phyloP scores from a whole-genome alignment of 441 rosid species.

The Arabidopsis lyrata region DNA sequence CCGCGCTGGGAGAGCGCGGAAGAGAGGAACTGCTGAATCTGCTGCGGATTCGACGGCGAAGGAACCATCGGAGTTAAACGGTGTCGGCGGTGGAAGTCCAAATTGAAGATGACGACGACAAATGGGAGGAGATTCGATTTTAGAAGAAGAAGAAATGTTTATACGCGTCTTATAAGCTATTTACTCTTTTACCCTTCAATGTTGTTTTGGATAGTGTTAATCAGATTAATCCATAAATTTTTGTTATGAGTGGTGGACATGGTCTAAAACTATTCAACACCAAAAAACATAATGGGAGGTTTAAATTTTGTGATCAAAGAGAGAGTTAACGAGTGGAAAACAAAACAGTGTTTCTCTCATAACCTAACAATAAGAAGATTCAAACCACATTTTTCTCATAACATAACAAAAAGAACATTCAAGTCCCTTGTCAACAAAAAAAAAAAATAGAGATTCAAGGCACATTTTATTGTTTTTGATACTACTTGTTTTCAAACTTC shows the following conservation, averaged over 20 bases:
- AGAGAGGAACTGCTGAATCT: slow-evolving; percentile 81
- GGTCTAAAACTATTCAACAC: no score
- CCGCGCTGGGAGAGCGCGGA: slow-evolving; percentile 88
- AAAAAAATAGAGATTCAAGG: neutral
- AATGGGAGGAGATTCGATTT: slow-evolving; percentile 6
- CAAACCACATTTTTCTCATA: neutral
- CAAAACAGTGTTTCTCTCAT: no score
- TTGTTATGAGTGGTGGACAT: no score
- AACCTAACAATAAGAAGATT: no score
- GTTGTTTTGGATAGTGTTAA: no score
- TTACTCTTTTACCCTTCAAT: slow-evolving; percentile 28
- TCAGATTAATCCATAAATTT: no score
- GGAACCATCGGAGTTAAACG: slow-evolving; percentile 48
- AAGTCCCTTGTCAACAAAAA: neutral
- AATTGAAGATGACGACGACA: slow-evolving; percentile 24
- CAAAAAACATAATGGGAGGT: no score
- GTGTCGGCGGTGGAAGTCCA: slow-evolving; percentile 18
- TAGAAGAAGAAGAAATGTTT: neutral
- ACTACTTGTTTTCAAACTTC: neutral
- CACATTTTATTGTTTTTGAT: neutral
- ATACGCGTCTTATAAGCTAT: slow-evolving; percentile 3
- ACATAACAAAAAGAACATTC: slow-evolving; percentile 10
- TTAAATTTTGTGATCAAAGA: neutral
- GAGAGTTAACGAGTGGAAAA: neutral
- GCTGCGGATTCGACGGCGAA: slow-evolving; percentile 56